phyloP scores from a whole-genome alignment of 140 eudicot species.

The Stevia rebaudiana region DNA sequence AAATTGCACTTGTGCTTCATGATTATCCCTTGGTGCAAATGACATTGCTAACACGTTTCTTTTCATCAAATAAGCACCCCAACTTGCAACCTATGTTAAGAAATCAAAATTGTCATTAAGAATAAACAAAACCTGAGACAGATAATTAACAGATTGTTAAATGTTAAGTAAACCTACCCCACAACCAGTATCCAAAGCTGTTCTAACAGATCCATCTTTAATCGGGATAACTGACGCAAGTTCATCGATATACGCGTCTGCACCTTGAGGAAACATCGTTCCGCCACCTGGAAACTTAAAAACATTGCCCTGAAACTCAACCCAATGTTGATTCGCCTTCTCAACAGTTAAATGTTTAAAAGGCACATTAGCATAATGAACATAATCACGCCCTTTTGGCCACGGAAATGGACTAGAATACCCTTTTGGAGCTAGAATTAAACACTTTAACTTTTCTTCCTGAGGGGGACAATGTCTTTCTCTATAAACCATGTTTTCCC shows the following conservation, averaged over 20 bases:
- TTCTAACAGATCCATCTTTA: conserved; percentile 46
- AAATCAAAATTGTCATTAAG: conserved; percentile 7
- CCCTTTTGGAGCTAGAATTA: conserved; percentile 78
- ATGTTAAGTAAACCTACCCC: conserved; percentile 39
- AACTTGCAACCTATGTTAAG: conserved; percentile 65
- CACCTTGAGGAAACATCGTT: conserved; percentile 59
- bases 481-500: conserved; percentile 74
- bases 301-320: conserved; percentile 55
- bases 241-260: conserved; percentile 52
- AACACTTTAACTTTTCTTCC: conserved; percentile 41
- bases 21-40: conserved; percentile 85
- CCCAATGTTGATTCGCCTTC: conserved; percentile 79
- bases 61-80: conserved; percentile 83
- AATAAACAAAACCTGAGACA: background rate
- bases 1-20: conserved; percentile 90
- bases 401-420: conserved; percentile 50
- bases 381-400: conserved; percentile 57
- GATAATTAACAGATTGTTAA: background rate
- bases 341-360: conserved; percentile 46
- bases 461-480: conserved; percentile 76
- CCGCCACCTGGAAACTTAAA: conserved; percentile 63
- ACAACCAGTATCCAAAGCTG: conserved; percentile 60
- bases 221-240: conserved; percentile 50
- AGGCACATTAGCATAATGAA: conserved; percentile 51
- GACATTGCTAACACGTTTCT: conserved; percentile 61